A percentile compares a stretch with the other conserved stretches of the same genome.
phyloP scores from a whole-genome alignment of 805 yeast species.

The Candida gorgasii region DNA sequence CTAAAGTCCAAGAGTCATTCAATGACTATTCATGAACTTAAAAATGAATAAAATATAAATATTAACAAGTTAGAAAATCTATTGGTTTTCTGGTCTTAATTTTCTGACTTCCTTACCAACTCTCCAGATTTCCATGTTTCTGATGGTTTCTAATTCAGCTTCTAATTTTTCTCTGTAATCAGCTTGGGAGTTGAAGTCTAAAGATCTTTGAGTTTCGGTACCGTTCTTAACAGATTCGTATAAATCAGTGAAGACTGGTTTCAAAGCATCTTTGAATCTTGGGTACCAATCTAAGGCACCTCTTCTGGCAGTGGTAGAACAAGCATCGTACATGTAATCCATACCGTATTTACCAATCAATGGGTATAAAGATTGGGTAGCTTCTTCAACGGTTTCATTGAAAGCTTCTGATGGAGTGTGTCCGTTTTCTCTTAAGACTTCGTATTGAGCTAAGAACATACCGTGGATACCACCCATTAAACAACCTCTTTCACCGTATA shows the following conservation, averaged over 20 bases:
- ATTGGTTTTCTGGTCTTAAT: conserved; percentile 98
- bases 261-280: conserved; percentile 95
- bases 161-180: conserved; percentile 98
- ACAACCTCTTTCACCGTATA: conserved; percentile 99
- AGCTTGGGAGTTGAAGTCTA: conserved; percentile 96
- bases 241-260: conserved; percentile 96
- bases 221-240: conserved; percentile 96
- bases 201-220: conserved; percentile 95
- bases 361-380: conserved; percentile 99
- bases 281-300: conserved; percentile 99
- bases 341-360: conserved; percentile 98
- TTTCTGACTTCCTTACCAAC: conserved; percentile 99
- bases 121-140: conserved; percentile 98
- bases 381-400: conserved; percentile 99
- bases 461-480: conserved; percentile 99
- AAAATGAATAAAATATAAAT: conserved; percentile 4
- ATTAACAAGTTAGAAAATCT: conserved; percentile 25
- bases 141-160: conserved; percentile 87
- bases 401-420: conserved; percentile 99
- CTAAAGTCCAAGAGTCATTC: conserved; percentile 11
- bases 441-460: conserved; percentile 99
- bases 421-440: conserved; percentile 98
- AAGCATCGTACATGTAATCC: conserved; percentile 99
- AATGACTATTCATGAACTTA: conserved; percentile 10
- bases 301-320: conserved; percentile 99